Percentiles rank a stretch among this genome's conserved stretches.
Evolutionary conservation across 257 asterid genomes (phyloP).

Genomic region (Nicotiana noctiflora): DNA sequence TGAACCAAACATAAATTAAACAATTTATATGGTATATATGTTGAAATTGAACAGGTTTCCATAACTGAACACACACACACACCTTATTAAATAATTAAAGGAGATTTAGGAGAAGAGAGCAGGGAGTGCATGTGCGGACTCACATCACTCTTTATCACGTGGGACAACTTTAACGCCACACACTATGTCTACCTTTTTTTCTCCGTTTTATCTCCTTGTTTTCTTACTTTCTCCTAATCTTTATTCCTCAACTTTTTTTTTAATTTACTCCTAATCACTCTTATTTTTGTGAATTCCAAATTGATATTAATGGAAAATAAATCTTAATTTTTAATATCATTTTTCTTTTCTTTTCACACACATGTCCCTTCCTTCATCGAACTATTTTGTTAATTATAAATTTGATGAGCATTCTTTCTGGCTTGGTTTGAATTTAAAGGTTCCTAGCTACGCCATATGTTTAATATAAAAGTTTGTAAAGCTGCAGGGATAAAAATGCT

Average conservation of each 20-base stretch:
- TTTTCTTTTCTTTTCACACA: too few relatives aligned
- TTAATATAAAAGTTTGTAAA: too few relatives aligned
- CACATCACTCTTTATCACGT: constrained; percentile 32
- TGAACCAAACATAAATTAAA: neutral
- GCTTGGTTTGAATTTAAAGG: too few relatives aligned
- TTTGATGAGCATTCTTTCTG: too few relatives aligned
- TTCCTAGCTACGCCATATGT: too few relatives aligned
- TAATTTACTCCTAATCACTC: too few relatives aligned
- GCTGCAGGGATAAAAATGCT: too few relatives aligned
- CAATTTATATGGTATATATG: neutral
- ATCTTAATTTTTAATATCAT: too few relatives aligned
- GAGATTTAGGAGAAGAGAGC: neutral
- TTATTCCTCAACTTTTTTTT: neutral
- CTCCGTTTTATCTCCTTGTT: neutral
- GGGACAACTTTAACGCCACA: constrained; percentile 42
- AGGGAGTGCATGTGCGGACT: constrained; percentile 35
- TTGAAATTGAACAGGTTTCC: neutral
- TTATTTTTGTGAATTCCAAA: neutral
- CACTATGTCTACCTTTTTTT: neutral
- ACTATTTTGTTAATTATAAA: too few relatives aligned
- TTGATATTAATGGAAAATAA: too few relatives aligned
- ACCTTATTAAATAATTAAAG: too few relatives aligned
- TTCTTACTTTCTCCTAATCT: neutral
- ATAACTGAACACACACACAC: neutral
- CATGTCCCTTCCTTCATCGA: too few relatives aligned